Conservation (phyloP, 208 protist genomes). For the Blechomonas ayalai region DNA sequence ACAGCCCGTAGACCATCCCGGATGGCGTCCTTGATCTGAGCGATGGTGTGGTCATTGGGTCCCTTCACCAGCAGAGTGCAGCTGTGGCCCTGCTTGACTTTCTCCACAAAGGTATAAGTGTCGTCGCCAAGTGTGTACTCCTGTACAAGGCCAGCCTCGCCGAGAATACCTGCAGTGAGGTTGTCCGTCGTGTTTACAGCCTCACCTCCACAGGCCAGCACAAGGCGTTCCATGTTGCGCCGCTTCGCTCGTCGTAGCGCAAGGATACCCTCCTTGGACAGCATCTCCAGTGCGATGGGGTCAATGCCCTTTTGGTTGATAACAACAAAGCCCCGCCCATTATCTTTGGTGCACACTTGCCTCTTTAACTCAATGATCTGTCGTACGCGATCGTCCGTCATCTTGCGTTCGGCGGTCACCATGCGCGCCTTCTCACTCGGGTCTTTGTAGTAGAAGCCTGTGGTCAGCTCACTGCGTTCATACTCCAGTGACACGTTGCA, state of each 20-base stretch:
- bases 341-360: conserved; percentile 91
- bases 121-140: conserved; percentile 98
- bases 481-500: conserved; percentile 99
- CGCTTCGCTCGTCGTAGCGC: conserved; percentile 98
- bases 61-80: conserved; percentile 99
- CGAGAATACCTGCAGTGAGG: conserved; percentile 90
- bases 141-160: conserved; percentile 97
- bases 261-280: conserved; percentile 98
- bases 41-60: conserved; percentile 98
- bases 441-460: conserved; percentile 97
- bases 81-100: conserved; percentile 93
- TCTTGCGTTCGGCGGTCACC: conserved; percentile 94
- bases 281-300: conserved; percentile 98
- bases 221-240: conserved; percentile 99
- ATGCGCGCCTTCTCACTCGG: conserved; percentile 96
- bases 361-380: conserved; percentile 99
- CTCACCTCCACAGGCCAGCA: conserved; percentile 95
- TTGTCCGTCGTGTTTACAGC: conserved; percentile 98
- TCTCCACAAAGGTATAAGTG: conserved; percentile 99
- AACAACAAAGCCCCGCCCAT: conserved; percentile 96
- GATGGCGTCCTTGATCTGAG: conserved; percentile 99
- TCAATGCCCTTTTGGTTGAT: conserved; percentile 99
- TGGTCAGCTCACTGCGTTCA: conserved; percentile 98
- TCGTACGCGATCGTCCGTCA: conserved; percentile 95
- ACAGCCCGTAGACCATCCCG: conserved; percentile 99